Base-by-base conservation (phyloP, 2,329 filamentous ascomycete genomes). In the Exserohilum rostratum region DNA sequence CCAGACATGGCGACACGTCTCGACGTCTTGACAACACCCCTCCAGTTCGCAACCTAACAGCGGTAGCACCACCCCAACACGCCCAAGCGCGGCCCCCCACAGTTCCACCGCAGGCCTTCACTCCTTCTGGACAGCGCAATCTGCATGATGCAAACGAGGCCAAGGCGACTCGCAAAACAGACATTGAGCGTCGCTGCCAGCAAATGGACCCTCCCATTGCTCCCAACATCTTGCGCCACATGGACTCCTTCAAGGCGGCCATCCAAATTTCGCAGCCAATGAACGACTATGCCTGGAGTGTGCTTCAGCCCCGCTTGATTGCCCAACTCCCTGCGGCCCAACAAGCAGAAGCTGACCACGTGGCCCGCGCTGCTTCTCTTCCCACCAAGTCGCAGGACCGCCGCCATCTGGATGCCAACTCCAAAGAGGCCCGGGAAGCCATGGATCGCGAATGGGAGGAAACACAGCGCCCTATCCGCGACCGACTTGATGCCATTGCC, bases 221-320 rank as follows among this genome's bases (percentile, higher is more conserved):
- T 44, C 76, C 86, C 34, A 81, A 80, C 60, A 79, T 90, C 37
- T 78, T 93, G 53, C 82, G 82, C 50, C 86, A 88, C 66, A 90
- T 91, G 74, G 83, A 89, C 42, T 86, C 89, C 1, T 93, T 91
- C 71, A 85, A 88, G 67, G 88, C 88, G 33, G 87, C 90, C 27
- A 82, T 90, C 40, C 85, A 90, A 59, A 88, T 91, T 33, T 83
- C 84, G 9, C 81, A 84, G 20, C 86, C 87, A 17, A 78, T 93
- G 64, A 87, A 85, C 60, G 88, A 91, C 55, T 78, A 80, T 50
- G 85, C 87, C 3, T 93, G 90, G 90, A 82, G 85, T 46, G 76
- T 88, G 47, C 78, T 93, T 31, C 85, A 86, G 64, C 85, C 87
- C 44, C 85, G 87, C 55, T 78, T 93, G 12, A 74, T 90, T 30